phyloP scores from a whole-genome alignment of 129 eudicot species.

The Arctium lappa region DNA sequence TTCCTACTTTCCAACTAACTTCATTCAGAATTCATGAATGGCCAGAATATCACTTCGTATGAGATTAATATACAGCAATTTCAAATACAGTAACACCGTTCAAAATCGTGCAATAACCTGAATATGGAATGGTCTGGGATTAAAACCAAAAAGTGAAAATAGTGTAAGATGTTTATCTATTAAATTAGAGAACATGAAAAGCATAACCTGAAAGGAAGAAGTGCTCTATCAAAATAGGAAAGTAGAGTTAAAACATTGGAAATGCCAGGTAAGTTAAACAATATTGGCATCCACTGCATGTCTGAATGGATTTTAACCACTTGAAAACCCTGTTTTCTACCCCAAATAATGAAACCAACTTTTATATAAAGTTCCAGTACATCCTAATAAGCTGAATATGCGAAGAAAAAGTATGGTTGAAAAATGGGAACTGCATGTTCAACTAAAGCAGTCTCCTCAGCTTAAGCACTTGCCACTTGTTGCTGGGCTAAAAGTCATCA shows the following conservation, averaged over 20 bases:
- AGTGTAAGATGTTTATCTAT: not conserved
- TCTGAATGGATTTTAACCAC: not conserved
- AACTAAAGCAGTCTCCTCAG: not conserved
- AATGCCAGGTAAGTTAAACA: not conserved
- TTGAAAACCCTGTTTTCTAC: not conserved
- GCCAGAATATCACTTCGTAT: not conserved
- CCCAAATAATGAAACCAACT: not conserved
- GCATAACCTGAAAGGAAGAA: not conserved
- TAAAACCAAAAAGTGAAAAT: not conserved
- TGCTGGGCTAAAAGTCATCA: not conserved
- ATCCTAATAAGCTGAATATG: not conserved
- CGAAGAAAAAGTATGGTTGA: not conserved
- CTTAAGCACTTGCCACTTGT: not conserved
- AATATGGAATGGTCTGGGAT: not conserved
- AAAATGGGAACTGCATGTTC: not conserved
- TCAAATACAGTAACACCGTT: not conserved
- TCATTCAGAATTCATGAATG: not conserved
- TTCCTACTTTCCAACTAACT: not conserved
- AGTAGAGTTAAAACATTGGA: not conserved
- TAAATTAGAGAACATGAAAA: not conserved
- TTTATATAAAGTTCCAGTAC: not conserved
- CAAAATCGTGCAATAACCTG: not conserved
- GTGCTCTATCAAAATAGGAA: not conserved
- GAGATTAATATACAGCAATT: not conserved
- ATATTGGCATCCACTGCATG: not conserved